Percentiles rank a stretch among this genome's conserved stretches.
phyloP scores from a whole-genome alignment of 345 rosid genomes.

The Pseudoturritis turrita region DNA sequence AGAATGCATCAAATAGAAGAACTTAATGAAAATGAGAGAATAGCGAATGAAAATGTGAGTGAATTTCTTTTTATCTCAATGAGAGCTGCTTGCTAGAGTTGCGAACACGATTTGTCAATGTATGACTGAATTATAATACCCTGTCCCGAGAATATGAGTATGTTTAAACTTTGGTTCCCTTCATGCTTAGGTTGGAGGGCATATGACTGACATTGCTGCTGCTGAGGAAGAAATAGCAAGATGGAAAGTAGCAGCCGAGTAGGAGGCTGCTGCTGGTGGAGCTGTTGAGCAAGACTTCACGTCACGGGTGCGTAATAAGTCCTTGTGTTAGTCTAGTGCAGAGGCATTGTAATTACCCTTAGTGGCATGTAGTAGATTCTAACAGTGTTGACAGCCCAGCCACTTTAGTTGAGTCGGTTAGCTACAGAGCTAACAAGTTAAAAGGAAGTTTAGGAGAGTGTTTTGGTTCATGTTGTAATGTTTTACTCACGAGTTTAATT shows the following conservation, averaged over 20 bases:
- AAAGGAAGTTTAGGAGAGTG: neutral
- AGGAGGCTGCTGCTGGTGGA: conserved; percentile 97
- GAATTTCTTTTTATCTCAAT: no score
- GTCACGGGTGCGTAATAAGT: conserved; percentile 47
- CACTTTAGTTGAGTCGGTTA: neutral
- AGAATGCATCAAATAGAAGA: conserved; percentile 73
- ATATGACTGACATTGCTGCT: conserved; percentile 91
- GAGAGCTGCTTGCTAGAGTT: neutral
- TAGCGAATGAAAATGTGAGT: conserved; percentile 91
- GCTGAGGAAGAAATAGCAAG: conserved; percentile 97
- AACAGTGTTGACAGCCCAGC: neutral
- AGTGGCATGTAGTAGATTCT: neutral
- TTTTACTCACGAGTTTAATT: neutral
- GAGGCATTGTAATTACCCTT: conserved; percentile 1
- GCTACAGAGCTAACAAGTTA: neutral
- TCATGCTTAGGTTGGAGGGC: conserved; percentile 78
- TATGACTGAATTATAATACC: neutral
- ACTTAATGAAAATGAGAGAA: conserved; percentile 84
- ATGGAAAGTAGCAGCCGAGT: conserved; percentile 99
- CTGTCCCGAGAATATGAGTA: neutral
- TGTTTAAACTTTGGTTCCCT: neutral
- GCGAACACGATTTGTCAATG: neutral
- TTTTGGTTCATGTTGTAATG: neutral
- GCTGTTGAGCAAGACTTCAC: conserved; percentile 81
- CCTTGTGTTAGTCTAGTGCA: neutral